Percentiles rank a stretch among this genome's conserved stretches.
phyloP scores from a whole-genome alignment of 2,329 filamentous ascomycete species.

The Penicillium sp. region DNA sequence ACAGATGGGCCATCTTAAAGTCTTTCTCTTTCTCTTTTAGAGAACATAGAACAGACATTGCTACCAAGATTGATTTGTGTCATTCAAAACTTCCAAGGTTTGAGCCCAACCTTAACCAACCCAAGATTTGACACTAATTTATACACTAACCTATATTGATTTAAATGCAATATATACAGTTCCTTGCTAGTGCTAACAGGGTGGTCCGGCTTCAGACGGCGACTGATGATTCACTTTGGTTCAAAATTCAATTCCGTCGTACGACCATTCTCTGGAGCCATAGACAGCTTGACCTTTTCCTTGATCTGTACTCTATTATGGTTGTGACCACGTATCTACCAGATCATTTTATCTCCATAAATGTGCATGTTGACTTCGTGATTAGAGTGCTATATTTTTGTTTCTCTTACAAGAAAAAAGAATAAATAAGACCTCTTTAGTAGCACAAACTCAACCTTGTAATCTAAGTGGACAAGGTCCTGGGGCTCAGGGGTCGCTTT shows the following conservation, averaged over 20 bases:
- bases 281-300: neutral
- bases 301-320: neutral
- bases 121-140: neutral
- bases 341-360: neutral
- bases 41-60: too few species aligned
- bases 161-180: neutral
- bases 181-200: neutral
- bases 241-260: slow-evolving; percentile 12
- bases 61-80: neutral
- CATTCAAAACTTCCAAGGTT: neutral
- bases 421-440: neutral
- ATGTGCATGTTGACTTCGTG: neutral
- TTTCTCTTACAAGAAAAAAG: neutral
- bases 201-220: neutral
- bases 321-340: neutral
- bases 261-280: slow-evolving; percentile 1
- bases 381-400: neutral
- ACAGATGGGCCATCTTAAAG: neutral
- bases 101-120: too few species aligned
- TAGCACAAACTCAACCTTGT: neutral
- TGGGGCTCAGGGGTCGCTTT: neutral
- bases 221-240: slow-evolving; percentile 4
- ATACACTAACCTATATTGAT: neutral
- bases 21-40: neutral
- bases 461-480: neutral